Evolutionary conservation across 1,284 basidiomycete species (phyloP), one percentile per base, ranked within the genome.

Genomic region (Filobasidium uniguttulatum): DNA sequence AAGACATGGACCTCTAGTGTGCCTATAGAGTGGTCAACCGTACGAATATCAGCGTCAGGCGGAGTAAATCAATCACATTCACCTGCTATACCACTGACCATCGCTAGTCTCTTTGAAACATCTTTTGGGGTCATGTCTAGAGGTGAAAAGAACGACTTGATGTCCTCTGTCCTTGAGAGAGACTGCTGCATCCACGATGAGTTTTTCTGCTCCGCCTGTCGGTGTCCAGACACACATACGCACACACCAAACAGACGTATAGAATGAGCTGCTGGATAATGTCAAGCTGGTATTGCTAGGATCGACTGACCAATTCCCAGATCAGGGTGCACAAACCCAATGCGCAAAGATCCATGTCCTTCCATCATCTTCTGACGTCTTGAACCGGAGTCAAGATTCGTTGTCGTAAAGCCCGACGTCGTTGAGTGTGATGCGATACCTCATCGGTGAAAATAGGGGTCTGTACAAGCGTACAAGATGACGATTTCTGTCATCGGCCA

Each of bases 101-200:
- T 93, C 79, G 53, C 75, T 73, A 0, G 90, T 94, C 70, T 96
- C 90, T 50, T 87, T 83, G 59, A 94, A 94, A 61, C 84, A 89
- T 57, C 86, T 80, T 7, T 72, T 71, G 0, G 80, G 76, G 62
- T 98, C 84, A 66, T 93, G 90, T 60, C 94, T 80, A 0, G 88
- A 93, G 1, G 94, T 98, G 68, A 91, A 94, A 44, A 98, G 80
- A 60, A 83, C 78, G n/a, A 98, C 85, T 0, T 77, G 72, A 65
- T 97, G 90, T 0, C 91, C 93, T 3, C 81, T 75, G 9, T 76
- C 72, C 65, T 96, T 84, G 14, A 98, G 72, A 1, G 86, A 83
- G 0, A 93, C 73, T 0, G 93, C 91, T 15, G 90, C 88, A 66
- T 98, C 93, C n/a, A 97, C 90, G 1, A 98, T 81, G 8, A 97